Conservation (phyloP, 2,329 filamentous ascomycete species). For the Didymella lethalis region DNA sequence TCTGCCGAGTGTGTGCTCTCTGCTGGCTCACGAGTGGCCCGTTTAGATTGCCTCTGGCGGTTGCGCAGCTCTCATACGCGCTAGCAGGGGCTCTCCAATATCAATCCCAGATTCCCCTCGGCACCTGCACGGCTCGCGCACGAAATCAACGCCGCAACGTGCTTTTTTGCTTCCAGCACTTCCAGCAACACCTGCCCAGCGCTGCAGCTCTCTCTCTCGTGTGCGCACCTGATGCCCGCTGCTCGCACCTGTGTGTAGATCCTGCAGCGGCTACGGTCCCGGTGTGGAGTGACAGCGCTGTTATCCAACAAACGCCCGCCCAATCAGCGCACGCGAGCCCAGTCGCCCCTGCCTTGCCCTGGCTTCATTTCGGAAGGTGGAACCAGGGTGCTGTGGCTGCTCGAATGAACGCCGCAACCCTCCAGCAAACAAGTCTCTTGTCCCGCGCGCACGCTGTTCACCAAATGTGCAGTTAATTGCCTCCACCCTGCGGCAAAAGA, state of each 20-base stretch:
- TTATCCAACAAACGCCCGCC: slow-evolving; percentile 7
- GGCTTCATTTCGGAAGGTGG: slow-evolving; percentile 23
- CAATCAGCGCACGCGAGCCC: slow-evolving; percentile 13
- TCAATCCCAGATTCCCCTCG: slow-evolving; percentile 3
- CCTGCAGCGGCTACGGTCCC: slow-evolving; percentile 1
- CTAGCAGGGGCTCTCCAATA: slow-evolving; percentile 19
- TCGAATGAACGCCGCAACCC: slow-evolving; percentile 19
- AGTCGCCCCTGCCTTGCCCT: slow-evolving; percentile 12
- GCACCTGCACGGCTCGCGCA: slow-evolving; percentile 8
- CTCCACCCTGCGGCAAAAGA: slow-evolving; percentile 12
- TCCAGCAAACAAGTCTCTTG: slow-evolving; percentile 3
- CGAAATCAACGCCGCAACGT: slow-evolving; percentile 5
- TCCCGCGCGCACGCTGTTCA: slow-evolving; percentile 2
- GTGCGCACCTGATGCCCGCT: slow-evolving; percentile 6
- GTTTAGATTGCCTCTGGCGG: slow-evolving; percentile 15
- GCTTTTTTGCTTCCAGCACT: not conserved
- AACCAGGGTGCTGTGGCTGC: slow-evolving; percentile 19
- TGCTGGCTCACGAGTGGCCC: slow-evolving; percentile 5
- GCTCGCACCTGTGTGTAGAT: slow-evolving; percentile 8
- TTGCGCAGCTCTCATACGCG: slow-evolving; percentile 17
- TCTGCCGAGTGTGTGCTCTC: slow-evolving; percentile 10
- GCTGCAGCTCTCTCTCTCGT: slow-evolving; percentile 7
- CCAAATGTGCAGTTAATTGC: slow-evolving; percentile 11
- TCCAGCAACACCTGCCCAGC: not conserved
- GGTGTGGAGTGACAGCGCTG: slow-evolving; percentile 4